Percentiles rank a stretch among this genome's conserved stretches.
Conservation (phyloP, 352 stramenopile genomes). For the Phytophthora pinifolia region DNA sequence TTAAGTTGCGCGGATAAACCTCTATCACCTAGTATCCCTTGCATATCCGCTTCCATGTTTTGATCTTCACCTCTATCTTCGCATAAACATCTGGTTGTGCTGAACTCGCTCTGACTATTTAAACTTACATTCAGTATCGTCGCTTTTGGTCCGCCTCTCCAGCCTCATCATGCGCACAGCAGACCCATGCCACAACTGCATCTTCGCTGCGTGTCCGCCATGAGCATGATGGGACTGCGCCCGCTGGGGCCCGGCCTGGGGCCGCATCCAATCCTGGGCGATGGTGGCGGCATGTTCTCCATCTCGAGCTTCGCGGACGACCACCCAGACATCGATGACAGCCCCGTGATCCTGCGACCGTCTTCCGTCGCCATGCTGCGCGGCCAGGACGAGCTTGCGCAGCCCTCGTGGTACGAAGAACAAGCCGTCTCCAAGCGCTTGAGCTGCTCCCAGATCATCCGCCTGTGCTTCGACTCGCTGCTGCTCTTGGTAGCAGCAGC, state of each 20-base stretch:
- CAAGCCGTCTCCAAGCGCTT: conserved; percentile 17
- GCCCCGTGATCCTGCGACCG: conserved; percentile 26
- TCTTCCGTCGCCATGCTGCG: conserved; percentile 42
- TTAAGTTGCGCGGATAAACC: conserved; percentile 2
- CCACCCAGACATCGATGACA: conserved; percentile 20
- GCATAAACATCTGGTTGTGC: conserved; percentile 10
- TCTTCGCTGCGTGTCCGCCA: conserved; percentile 6
- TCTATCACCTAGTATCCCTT: not conserved
- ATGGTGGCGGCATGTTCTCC: conserved; percentile 39
- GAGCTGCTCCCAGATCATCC: conserved; percentile 29
- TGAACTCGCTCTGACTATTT: conserved; percentile 13
- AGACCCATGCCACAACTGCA: conserved; percentile 4
- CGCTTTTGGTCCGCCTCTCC: conserved; percentile 31
- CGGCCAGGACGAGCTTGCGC: conserved; percentile 17
- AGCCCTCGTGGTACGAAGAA: conserved; percentile 42
- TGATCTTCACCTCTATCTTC: conserved; percentile 6
- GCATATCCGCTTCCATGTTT: not conserved
- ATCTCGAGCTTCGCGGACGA: conserved; percentile 20
- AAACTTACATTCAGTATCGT: conserved; percentile 15
- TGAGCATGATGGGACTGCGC: conserved; percentile 33
- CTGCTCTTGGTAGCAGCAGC: conserved; percentile 35
- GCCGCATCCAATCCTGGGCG: conserved; percentile 22
- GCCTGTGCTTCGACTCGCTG: conserved; percentile 35
- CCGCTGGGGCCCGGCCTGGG: conserved; percentile 25
- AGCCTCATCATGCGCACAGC: conserved; percentile 16